A percentile compares a stretch with the other conserved stretches of the same genome.
phyloP scores from a whole-genome alignment of 345 rosid species.

The Iberis pinnata region DNA sequence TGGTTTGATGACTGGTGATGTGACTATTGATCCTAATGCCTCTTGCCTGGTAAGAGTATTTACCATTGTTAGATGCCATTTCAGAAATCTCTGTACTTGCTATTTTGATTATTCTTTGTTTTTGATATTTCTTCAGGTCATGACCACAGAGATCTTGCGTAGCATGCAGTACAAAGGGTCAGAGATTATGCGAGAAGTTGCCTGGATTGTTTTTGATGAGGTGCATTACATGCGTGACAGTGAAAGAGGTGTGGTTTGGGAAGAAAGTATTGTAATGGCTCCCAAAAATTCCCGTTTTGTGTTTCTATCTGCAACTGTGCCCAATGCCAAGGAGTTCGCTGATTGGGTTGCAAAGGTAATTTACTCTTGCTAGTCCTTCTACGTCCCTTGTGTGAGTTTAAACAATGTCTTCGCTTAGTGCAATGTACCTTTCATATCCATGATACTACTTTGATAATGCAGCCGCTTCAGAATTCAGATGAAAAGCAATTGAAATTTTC shows the following conservation, averaged over 20 bases:
- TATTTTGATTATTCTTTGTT: conserved; percentile 19
- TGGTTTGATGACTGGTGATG: conserved; percentile 98
- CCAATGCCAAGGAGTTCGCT: conserved; percentile 98
- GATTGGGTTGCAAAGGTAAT: conserved; percentile 98
- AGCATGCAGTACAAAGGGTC: conserved; percentile 98
- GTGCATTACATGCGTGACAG: conserved; percentile 99
- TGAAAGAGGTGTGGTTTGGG: conserved; percentile 99
- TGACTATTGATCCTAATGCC: conserved; percentile 91
- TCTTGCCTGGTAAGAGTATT: conserved; percentile 66
- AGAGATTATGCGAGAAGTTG: conserved; percentile 85
- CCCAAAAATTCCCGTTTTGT: conserved; percentile 88
- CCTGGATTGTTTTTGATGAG: conserved; percentile 96
- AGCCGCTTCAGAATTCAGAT: neutral
- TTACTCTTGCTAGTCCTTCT: conserved; percentile 1
- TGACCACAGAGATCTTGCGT: conserved; percentile 99
- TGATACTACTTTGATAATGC: conserved; percentile 5
- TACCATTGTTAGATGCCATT: neutral
- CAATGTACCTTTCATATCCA: neutral
- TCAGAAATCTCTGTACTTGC: neutral
- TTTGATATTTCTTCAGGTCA: conserved; percentile 46
- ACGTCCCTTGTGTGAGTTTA: neutral
- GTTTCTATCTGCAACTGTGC: conserved; percentile 95
- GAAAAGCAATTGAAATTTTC: neutral
- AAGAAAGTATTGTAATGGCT: conserved; percentile 99
- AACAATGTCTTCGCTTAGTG: neutral